A percentile compares a stretch with the other conserved stretches of the same genome.
Conservation (phyloP, 768 basidiomycete genomes). For the Dendrothele bispora region DNA sequence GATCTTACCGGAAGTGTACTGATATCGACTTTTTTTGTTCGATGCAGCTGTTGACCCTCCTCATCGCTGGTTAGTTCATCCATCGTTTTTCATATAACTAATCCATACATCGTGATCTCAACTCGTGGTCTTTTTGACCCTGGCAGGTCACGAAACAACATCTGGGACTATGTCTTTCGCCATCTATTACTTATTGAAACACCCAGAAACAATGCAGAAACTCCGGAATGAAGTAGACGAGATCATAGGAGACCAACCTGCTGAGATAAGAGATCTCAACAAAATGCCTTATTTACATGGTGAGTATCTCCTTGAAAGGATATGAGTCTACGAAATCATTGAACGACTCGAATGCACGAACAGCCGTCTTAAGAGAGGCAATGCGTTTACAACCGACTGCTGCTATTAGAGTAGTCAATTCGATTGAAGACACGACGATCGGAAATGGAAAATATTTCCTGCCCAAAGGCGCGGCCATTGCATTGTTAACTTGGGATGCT, state of each 20-base stretch:
- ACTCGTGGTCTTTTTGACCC: background rate
- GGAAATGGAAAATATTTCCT: slow-evolving; percentile 4
- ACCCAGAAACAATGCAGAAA: slow-evolving; percentile 34
- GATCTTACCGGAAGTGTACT: background rate
- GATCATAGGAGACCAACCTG: slow-evolving; percentile 32
- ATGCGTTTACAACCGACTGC: slow-evolving; percentile 6
- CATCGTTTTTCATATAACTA: too few species aligned
- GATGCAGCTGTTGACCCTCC: slow-evolving; percentile 1
- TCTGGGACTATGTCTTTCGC: slow-evolving; percentile 32
- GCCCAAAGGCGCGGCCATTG: background rate
- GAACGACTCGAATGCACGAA: background rate
- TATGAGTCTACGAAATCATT: too few species aligned
- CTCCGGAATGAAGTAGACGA: slow-evolving; percentile 43
- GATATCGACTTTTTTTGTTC: background rate
- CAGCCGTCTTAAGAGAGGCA: slow-evolving; percentile 2
- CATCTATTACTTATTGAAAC: slow-evolving; percentile 36
- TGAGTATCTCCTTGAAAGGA: slow-evolving; percentile 11
- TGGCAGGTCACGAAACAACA: slow-evolving; percentile 15
- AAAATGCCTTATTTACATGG: slow-evolving; percentile 38
- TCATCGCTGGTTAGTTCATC: too few species aligned
- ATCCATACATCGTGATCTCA: background rate
- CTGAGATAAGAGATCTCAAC: slow-evolving; percentile 29
- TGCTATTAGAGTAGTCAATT: slow-evolving; percentile 1
- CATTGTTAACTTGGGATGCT: slow-evolving; percentile 2
- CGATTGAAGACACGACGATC: slow-evolving; percentile 2